Evolutionary conservation across 805 yeast species (phyloP), one percentile per base, ranked within the genome.

Genomic region (Saturnispora hagleri): DNA sequence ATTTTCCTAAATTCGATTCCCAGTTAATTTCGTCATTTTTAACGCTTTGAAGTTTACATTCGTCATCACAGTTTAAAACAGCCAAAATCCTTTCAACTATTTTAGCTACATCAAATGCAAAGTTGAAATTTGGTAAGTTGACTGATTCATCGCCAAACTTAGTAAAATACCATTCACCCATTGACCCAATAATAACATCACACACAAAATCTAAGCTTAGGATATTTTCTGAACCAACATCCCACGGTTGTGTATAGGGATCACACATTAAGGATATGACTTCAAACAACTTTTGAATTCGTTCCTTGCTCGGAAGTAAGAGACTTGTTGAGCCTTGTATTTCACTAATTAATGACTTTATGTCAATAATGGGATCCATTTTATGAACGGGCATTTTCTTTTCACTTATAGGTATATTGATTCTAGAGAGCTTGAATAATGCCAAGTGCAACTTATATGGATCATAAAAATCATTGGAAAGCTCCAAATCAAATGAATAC

Each of bases 181-280:
- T 55, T 44, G 79, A 62, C 0, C 79, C 77, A 8, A 81, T 63
- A 24, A 79, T 66, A 46, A 80, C 56, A 54, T 78, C 78, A 18
- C 83, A 73, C 12, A 82, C 59, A n/a, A 74, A 61, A 54, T 80
- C 81, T 6, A 82, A 62, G 9, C 88, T 82, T 17, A 82, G 68
- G 1, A 81, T 68, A 50, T 71, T 67, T 12, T 68, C 64, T 1
- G 65, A 61, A 28, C 82, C 84, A 24, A 73, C 73, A 41, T 82
- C 86, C 27, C 75, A 73, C 0, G 93, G 89, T 58, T 83, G 88
- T 1, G 89, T 81, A 58, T 75, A 70, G 2, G 89, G 88, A 62
- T 85, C 90, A 7, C 72, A 70, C 46, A 79, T 56, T 0, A 70
- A 60, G 2, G 75, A 63, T 3, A 77, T 49, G 0, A 67, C 56